A percentile compares a stretch with the other conserved stretches of the same genome.
phyloP scores from a whole-genome alignment of 2,329 filamentous ascomycete genomes.

The Phialophora verrucosa region DNA sequence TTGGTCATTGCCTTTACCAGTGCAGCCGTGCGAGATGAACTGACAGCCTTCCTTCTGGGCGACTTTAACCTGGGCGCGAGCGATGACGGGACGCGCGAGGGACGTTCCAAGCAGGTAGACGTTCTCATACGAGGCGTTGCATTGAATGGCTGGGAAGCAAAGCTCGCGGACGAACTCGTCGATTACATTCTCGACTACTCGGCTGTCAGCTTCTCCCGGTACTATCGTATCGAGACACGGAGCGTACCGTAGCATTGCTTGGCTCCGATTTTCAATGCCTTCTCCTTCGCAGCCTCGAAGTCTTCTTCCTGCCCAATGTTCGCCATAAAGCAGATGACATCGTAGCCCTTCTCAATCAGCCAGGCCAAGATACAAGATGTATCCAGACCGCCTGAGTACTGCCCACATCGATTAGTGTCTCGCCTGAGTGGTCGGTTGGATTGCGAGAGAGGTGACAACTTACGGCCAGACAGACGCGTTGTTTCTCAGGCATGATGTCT shows the following conservation, averaged over 20 bases:
- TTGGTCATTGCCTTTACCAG: conserved; percentile 55
- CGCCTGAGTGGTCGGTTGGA: background rate
- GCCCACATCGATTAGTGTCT: background rate
- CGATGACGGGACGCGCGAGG: conserved; percentile 54
- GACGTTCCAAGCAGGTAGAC: conserved; percentile 39
- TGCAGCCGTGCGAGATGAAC: conserved; percentile 51
- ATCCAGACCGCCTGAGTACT: conserved; percentile 59
- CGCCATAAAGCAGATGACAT: conserved; percentile 71
- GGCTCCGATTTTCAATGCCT: conserved; percentile 67
- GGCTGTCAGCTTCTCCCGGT: conserved; percentile 22
- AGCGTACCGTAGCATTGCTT: conserved; percentile 56
- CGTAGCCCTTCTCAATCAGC: conserved; percentile 56
- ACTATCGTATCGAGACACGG: background rate
- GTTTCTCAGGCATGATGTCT: conserved; percentile 19
- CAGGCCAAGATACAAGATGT: conserved; percentile 62
- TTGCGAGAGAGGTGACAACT: background rate
- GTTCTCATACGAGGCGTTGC: conserved; percentile 54
- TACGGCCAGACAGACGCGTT: conserved; percentile 21
- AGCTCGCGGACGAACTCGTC: conserved; percentile 80
- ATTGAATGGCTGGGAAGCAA: conserved; percentile 76
- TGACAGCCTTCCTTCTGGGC: conserved; percentile 52
- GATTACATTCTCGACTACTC: conserved; percentile 66
- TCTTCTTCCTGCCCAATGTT: conserved; percentile 76
- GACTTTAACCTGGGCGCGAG: conserved; percentile 51
- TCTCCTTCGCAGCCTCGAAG: conserved; percentile 75